These are phyloP conservation scores for Sporisorium iseilematis-ciliati DNA, from an alignment of 1,284 basidiomycete genomes.

Conservation along the genomic window DNA sequence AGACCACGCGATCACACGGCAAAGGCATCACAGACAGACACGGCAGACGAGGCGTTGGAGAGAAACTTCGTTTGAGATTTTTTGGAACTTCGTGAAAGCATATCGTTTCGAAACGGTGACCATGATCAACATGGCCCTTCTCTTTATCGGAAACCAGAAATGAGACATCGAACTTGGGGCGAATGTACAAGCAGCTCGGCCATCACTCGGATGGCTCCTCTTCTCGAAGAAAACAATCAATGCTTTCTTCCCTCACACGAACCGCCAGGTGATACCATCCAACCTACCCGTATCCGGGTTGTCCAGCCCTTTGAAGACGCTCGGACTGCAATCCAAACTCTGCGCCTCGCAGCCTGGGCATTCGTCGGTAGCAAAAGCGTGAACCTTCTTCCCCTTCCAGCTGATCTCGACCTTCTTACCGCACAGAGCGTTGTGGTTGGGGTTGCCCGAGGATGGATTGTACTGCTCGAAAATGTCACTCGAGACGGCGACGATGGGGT, in stretches of 20 bases:
- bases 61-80: too few species aligned
- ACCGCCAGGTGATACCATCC: conserved; percentile 51
- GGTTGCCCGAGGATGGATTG: conserved; percentile 36
- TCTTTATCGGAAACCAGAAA: too few species aligned
- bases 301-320: conserved; percentile 75
- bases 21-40: too few species aligned
- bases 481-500: conserved; percentile 55
- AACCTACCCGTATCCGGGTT: conserved; percentile 46
- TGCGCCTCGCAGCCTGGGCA: conserved; percentile 79
- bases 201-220: too few species aligned
- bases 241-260: conserved; percentile 15
- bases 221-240: too few species aligned
- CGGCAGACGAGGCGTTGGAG: too few species aligned
- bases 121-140: too few species aligned
- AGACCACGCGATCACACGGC: too few species aligned
- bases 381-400: conserved; percentile 71
- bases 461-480: conserved; percentile 50
- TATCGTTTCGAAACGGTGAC: too few species aligned
- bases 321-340: conserved; percentile 80
- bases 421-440: conserved; percentile 71
- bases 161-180: too few species aligned
- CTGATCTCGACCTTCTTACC: conserved; percentile 77
- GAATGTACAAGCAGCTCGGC: too few species aligned
- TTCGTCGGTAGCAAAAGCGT: conserved; percentile 78
- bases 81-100: too few species aligned